phyloP scores from a whole-genome alignment of 306 rosid species.

The Cicer chorassanicum region DNA sequence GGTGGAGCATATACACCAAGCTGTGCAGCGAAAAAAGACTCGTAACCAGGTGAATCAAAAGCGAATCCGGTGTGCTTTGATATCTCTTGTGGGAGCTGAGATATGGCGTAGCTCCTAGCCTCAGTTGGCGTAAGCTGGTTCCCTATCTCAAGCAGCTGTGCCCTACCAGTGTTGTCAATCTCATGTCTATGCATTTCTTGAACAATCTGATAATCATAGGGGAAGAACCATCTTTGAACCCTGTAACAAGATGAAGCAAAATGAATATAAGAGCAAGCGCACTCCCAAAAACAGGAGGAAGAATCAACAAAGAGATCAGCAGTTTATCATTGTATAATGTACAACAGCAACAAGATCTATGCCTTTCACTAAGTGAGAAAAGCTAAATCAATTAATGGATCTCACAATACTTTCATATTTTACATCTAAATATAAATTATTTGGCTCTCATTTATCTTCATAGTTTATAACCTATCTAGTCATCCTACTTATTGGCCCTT shows the following conservation, averaged over 20 bases:
- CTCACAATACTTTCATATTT: not conserved
- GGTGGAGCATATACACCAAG: slow-evolving; percentile 79
- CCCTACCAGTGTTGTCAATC: slow-evolving; percentile 59
- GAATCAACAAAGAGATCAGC: not conserved
- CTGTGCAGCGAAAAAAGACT: slow-evolving; percentile 91
- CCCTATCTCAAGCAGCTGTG: slow-evolving; percentile 68
- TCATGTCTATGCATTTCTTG: slow-evolving; percentile 88
- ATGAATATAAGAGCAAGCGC: slow-evolving; percentile 15
- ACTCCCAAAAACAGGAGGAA: slow-evolving; percentile 9
- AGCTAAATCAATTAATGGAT: not conserved
- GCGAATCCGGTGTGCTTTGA: slow-evolving; percentile 96
- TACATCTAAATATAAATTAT: not conserved
- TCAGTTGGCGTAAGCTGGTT: slow-evolving; percentile 70
- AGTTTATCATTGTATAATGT: not conserved
- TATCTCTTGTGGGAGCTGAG: slow-evolving; percentile 80
- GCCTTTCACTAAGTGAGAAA: not conserved
- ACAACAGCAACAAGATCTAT: slow-evolving; percentile 1
- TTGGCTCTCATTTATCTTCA: not conserved
- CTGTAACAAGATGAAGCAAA: slow-evolving; percentile 53
- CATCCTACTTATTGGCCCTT: not conserved
- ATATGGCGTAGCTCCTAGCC: slow-evolving; percentile 79
- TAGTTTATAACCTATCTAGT: slow-evolving; percentile 12
- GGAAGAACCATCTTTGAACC: slow-evolving; percentile 94
- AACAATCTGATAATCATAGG: slow-evolving; percentile 89
- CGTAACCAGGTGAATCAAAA: slow-evolving; percentile 92